Evolutionary conservation across 202 grass and related monocot genomes (phyloP).

Genomic region (Saccharum hybrid): DNA sequence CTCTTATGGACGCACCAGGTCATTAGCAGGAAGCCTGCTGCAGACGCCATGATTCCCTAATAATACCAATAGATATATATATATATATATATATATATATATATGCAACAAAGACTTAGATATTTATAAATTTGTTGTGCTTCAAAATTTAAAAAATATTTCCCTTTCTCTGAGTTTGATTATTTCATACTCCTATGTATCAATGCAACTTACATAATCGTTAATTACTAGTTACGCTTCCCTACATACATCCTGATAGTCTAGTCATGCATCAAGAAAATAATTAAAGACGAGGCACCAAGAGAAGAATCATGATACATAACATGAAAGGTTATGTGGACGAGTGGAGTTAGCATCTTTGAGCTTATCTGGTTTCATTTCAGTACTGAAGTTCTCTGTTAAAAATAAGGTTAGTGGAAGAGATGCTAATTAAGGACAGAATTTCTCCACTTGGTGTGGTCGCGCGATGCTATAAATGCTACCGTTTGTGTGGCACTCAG

Average conservation of each 20-base stretch:
- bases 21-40: conserved; percentile 65
- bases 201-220: neutral
- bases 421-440: neutral
- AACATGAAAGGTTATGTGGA: neutral
- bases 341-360: neutral
- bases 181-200: neutral
- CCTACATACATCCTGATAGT: neutral
- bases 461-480: too few species aligned
- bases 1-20: conserved; percentile 87
- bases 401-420: neutral
- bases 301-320: neutral
- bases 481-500: too few species aligned
- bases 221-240: neutral
- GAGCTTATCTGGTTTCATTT: neutral
- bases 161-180: neutral
- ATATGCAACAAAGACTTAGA: neutral
- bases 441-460: too few species aligned
- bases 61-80: neutral
- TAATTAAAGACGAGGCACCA: neutral
- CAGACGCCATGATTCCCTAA: conserved; percentile 74
- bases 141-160: neutral
- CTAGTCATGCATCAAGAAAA: neutral
- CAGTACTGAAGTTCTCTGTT: neutral
- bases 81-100: too few species aligned
- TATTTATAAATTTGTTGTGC: neutral